Base-by-base conservation (phyloP, 202 grass and related monocot species). In the Elaeis oleifera region DNA sequence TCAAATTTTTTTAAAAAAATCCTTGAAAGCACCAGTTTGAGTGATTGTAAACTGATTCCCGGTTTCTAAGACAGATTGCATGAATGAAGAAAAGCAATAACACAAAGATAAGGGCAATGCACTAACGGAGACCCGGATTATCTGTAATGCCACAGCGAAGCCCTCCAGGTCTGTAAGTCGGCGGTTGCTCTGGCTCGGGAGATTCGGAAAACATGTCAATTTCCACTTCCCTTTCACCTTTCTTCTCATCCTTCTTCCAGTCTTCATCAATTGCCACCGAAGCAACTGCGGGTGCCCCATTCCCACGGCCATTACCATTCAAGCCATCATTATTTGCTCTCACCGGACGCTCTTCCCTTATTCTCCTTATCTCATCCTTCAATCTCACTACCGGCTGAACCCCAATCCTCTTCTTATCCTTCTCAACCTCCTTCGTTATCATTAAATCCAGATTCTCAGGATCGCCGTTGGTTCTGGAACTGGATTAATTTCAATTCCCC, bases 101-200 rank as follows among this genome's bases (percentile, higher is more conserved):
- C 77, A 16, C 1, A 23, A 4, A 27, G 44, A 54, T 0, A 58
- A n/a, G 67, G 51, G 31, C 54, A 67, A 64, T 15, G 57, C 72
- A 75, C 88, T 84, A 75, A 99, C 94, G 82, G 70, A 81, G 77
- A 17, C 94, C 85, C 1, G 82, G 88, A 64, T 92, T 99, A 31
- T 84, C 88, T 27, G 94, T 84, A 66, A 92, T 72, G 4, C 69
- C 78, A 5, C 82, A 81, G 17, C 78, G 72, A 59, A 96, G 75
- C 53, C 83, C 87, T 0, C 76, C 51, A 17, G 69, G 53, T 64
- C 69, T 70, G 14, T 79, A 73, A 61, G 59, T 61, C 6, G 83
- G 68, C 18, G 70, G 54, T 13, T 58, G 66, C 53, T 89, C 88
- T 0, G 70, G 70, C 77, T 81, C 87, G 39, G 92, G 82, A 2